Evolutionary conservation across 2,329 filamentous ascomycete genomes (phyloP).

Genomic region (Phaeosphaeriaceae sp.): DNA sequence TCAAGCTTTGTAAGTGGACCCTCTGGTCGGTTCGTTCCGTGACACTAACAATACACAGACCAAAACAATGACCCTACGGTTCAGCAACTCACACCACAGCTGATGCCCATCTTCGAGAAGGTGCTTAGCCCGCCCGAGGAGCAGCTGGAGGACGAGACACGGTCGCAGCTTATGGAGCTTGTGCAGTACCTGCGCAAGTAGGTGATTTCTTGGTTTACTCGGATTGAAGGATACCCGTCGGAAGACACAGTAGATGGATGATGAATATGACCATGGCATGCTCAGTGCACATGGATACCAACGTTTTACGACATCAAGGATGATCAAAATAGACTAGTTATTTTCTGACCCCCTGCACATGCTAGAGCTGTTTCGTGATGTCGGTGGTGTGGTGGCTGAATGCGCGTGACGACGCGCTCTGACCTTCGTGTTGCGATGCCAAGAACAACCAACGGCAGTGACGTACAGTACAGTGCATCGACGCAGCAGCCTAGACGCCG

Average conservation of each 20-base stretch:
- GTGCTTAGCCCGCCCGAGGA: slow-evolving; percentile 75
- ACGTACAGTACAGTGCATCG: neutral
- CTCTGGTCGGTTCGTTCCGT: too few relatives aligned
- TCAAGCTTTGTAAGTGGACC: slow-evolving; percentile 67
- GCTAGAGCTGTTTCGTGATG: neutral
- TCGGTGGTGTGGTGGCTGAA: neutral
- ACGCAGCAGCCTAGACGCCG: neutral
- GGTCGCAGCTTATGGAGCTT: slow-evolving; percentile 69
- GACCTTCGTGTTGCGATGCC: neutral
- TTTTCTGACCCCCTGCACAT: neutral
- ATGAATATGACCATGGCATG: slow-evolving; percentile 19
- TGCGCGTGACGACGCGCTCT: neutral
- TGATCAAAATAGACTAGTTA: slow-evolving; percentile 7
- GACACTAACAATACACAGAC: slow-evolving; percentile 44
- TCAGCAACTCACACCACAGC: slow-evolving; percentile 71
- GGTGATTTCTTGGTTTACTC: slow-evolving; percentile 21
- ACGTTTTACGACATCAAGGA: slow-evolving; percentile 21
- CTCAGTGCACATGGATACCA: slow-evolving; percentile 25
- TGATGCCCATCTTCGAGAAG: slow-evolving; percentile 75
- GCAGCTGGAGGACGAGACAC: slow-evolving; percentile 76
- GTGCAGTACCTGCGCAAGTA: slow-evolving; percentile 60
- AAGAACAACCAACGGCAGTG: neutral
- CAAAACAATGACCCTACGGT: slow-evolving; percentile 73
- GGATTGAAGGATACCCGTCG: slow-evolving; percentile 35
- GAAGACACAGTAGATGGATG: slow-evolving; percentile 30